These are phyloP conservation scores for Thermoascus crustaceus DNA, from an alignment of 2,329 filamentous ascomycete genomes.

Conservation along the genomic window DNA sequence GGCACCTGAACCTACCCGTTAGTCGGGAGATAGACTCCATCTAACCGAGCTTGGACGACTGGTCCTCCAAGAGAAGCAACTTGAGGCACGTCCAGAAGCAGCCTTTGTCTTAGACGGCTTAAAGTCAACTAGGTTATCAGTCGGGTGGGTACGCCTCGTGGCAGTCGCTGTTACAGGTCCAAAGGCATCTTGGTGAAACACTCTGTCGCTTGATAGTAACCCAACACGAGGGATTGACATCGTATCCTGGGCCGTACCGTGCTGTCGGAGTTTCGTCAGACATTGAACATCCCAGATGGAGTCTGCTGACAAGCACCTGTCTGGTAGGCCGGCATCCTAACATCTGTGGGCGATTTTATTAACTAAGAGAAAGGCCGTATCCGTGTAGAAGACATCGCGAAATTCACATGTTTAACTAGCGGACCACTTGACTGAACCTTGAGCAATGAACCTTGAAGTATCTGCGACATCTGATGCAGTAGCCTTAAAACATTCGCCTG, in stretches of 20 bases:
- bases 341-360: no score
- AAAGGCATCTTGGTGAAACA: not conserved
- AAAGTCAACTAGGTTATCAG: not conserved
- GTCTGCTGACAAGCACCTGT: no score
- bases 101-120: not conserved
- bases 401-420: not conserved
- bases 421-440: not conserved
- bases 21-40: no score
- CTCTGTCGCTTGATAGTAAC: not conserved
- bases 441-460: not conserved
- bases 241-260: no score
- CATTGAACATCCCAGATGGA: no score
- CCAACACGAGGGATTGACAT: no score
- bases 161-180: constrained; percentile 1
- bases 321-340: no score
- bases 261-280: no score
- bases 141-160: not conserved
- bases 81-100: not conserved
- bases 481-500: not conserved
- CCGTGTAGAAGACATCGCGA: not conserved
- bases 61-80: not conserved
- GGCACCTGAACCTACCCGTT: not conserved
- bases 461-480: constrained; percentile 1
- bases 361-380: not conserved
- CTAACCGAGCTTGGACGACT: not conserved